These are phyloP conservation scores for Antitrichia curtipendula DNA, from an alignment of 225 moss, liverwort and hornwort species.

Conservation along the genomic window DNA sequence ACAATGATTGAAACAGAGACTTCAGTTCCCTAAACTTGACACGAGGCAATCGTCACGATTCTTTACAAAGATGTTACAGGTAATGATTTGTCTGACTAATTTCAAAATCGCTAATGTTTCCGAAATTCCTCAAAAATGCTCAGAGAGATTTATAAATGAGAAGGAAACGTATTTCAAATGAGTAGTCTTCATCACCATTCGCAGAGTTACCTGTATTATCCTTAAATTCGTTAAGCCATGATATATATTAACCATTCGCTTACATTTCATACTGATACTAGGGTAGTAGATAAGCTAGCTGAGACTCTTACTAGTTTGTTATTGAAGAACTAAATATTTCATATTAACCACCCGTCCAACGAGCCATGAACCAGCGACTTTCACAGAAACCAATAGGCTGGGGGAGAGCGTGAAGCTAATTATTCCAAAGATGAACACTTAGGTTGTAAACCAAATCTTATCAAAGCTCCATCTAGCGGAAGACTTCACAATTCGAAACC, in stretches of 20 bases:
- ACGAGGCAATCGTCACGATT: neutral
- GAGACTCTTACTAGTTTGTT: neutral
- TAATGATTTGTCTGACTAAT: neutral
- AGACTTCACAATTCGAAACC: neutral
- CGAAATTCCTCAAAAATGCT: neutral
- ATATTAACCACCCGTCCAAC: neutral
- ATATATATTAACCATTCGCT: neutral
- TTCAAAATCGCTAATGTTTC: too few relatives aligned
- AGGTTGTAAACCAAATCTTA: neutral
- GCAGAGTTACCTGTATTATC: neutral
- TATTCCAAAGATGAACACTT: neutral
- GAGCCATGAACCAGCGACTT: neutral
- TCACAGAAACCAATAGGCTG: neutral
- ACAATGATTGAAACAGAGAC: neutral
- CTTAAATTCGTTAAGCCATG: neutral
- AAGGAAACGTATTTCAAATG: neutral
- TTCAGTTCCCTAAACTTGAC: neutral
- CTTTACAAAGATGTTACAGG: neutral
- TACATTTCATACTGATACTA: too few relatives aligned
- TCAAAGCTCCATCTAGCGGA: neutral
- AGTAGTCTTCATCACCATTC: too few relatives aligned
- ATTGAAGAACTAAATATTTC: neutral
- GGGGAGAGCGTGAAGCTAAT: neutral
- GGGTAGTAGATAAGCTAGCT: neutral
- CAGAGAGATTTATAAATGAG: neutral